These are phyloP conservation scores for Auricularia sp. DNA, from an alignment of 768 basidiomycete genomes.

Conservation along the genomic window DNA sequence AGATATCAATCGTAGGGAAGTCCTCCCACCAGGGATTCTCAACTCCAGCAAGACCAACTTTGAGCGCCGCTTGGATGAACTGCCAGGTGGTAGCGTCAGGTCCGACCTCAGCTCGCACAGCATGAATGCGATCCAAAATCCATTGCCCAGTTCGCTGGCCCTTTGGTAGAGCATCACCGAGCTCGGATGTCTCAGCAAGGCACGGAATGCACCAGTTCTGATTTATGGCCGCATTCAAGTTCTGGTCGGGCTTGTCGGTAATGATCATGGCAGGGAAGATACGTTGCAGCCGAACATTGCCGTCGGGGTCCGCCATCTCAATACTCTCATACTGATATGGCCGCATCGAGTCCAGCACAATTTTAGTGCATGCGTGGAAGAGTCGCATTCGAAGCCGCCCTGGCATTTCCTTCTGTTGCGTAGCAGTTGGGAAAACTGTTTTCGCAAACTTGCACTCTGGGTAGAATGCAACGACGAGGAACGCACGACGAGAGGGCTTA, in stretches of 20 bases:
- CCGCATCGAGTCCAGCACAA: not conserved
- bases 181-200: not conserved
- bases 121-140: slow-evolving; percentile 1
- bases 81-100: slow-evolving; percentile 2
- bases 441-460: not conserved
- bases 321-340: not conserved
- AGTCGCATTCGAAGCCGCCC: not conserved
- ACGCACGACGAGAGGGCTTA: not conserved
- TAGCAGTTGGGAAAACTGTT: not conserved
- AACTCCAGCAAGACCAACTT: slow-evolving; percentile 1
- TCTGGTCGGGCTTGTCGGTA: slow-evolving; percentile 2
- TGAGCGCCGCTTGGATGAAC: not conserved
- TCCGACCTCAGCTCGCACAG: not conserved
- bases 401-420: not conserved
- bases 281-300: not conserved
- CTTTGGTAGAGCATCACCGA: not conserved
- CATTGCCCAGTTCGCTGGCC: not conserved
- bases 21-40: slow-evolving; percentile 1
- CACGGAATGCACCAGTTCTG: not conserved
- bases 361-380: not conserved
- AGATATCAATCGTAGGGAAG: not conserved
- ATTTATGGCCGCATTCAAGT: not conserved
- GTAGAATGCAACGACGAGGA: not conserved
- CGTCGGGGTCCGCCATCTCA: slow-evolving; percentile 2
- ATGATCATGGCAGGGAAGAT: not conserved